Conservation (phyloP, 2,329 filamentous ascomycete genomes). For the Pochonia chlamydosporia region DNA sequence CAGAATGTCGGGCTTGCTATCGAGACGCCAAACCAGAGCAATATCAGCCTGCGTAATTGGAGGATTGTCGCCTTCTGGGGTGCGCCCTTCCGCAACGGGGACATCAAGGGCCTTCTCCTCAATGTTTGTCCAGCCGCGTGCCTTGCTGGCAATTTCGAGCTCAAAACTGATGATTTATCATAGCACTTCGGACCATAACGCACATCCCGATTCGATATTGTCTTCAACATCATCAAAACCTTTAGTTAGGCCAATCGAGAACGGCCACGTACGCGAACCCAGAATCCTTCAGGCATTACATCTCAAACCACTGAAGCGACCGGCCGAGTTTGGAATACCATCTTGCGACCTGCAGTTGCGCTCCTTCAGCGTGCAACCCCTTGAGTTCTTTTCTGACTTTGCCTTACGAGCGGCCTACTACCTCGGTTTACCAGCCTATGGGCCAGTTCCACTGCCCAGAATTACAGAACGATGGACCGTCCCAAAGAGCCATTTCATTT, state of each 20-base stretch:
- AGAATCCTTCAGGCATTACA: slow-evolving; percentile 81
- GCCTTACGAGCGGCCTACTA: slow-evolving; percentile 93
- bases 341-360: slow-evolving; percentile 88
- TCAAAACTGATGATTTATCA: not conserved
- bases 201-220: not conserved
- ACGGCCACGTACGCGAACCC: slow-evolving; percentile 51
- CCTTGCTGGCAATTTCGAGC: no score
- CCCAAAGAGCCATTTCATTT: slow-evolving; percentile 80
- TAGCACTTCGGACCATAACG: not conserved
- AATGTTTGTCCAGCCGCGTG: slow-evolving; percentile 1
- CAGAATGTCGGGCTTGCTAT: not conserved
- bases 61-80: no score
- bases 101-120: not conserved
- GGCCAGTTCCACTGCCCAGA: slow-evolving; percentile 78
- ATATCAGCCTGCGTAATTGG: not conserved
- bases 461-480: slow-evolving; percentile 94
- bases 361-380: slow-evolving; percentile 82
- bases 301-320: slow-evolving; percentile 73
- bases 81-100: not conserved
- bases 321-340: slow-evolving; percentile 70
- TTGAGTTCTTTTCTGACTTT: slow-evolving; percentile 94
- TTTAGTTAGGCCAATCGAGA: not conserved
- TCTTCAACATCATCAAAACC: not conserved
- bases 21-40: not conserved
- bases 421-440: slow-evolving; percentile 76